phyloP scores from a whole-genome alignment of 257 asterid genomes.

The Ajuga chamaepitys region DNA sequence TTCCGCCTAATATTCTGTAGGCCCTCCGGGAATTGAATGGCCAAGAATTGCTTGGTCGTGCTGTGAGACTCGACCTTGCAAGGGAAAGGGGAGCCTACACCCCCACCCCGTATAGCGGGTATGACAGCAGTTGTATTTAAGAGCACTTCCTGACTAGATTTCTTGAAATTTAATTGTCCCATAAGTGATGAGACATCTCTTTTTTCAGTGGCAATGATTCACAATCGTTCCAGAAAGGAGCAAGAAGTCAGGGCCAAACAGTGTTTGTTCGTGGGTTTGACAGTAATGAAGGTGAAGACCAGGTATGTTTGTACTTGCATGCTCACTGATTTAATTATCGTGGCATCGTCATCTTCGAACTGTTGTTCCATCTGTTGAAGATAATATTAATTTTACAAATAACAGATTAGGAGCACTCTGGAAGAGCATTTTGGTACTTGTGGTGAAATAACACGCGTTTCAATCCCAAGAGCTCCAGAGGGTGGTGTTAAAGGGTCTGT shows the following conservation, averaged over 20 bases:
- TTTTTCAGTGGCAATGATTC: conserved; percentile 32
- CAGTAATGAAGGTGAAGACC: conserved; percentile 37
- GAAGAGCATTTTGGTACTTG: conserved; percentile 61
- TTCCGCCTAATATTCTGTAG: conserved; percentile 18
- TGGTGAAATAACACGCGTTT: conserved; percentile 65
- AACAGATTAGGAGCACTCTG: conserved; percentile 60
- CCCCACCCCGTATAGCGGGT: conserved; percentile 69
- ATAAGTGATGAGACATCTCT: not conserved
- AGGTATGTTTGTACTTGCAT: conserved; percentile 26
- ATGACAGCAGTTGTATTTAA: conserved; percentile 4
- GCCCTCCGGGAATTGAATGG: conserved; percentile 60
- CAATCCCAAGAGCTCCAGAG: conserved; percentile 54
- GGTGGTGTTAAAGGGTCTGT: conserved; percentile 65
- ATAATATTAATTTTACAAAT: not conserved
- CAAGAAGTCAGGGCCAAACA: conserved; percentile 35
- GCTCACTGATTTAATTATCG: too few relatives aligned
- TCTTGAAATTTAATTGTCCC: not conserved
- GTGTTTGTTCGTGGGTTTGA: conserved; percentile 64
- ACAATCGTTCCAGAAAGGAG: conserved; percentile 45
- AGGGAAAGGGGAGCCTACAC: conserved; percentile 63
- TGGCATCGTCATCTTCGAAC: too few relatives aligned
- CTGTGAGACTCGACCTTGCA: conserved; percentile 72
- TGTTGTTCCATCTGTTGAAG: not conserved
- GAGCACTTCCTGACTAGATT: not conserved
- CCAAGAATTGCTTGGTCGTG: conserved; percentile 54